Evolutionary conservation across 306 rosid genomes (phyloP).

Genomic region (Styphnolobium japonicum): DNA sequence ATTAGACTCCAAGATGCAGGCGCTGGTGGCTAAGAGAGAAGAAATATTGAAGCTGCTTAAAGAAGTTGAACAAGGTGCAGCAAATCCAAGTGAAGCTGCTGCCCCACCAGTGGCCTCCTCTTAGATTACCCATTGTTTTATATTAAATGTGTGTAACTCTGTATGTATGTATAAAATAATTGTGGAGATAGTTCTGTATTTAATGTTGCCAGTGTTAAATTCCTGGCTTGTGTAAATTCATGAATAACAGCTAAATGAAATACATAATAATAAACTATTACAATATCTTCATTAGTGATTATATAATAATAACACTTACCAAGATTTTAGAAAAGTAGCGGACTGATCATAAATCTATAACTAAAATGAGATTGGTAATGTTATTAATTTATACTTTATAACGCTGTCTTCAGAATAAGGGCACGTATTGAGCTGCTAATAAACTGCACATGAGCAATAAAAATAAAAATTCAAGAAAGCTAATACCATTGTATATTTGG

Average conservation of each 20-base stretch:
- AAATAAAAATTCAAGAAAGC: no score
- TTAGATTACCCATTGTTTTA: neutral
- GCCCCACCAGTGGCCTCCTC: neutral
- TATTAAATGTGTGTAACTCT: neutral
- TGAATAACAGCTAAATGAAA: neutral
- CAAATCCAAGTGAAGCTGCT: conserved; percentile 4
- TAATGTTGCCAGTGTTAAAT: neutral
- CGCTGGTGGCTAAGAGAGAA: conserved; percentile 41
- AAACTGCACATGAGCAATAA: no score
- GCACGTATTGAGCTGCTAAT: no score
- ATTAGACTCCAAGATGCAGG: conserved; percentile 54
- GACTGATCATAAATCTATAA: no score
- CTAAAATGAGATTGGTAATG: no score
- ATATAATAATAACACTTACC: no score
- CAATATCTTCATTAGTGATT: no score
- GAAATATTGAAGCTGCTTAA: conserved; percentile 48
- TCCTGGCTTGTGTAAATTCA: neutral
- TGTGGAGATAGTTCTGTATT: neutral
- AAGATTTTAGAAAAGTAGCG: no score
- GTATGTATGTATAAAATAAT: neutral
- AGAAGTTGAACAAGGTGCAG: conserved; percentile 37
- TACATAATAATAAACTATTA: neutral
- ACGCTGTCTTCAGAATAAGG: no score
- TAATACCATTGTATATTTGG: no score
- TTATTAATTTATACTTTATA: no score